Conservation (phyloP, 345 rosid genomes). For the Eucalyptus curtisii region DNA sequence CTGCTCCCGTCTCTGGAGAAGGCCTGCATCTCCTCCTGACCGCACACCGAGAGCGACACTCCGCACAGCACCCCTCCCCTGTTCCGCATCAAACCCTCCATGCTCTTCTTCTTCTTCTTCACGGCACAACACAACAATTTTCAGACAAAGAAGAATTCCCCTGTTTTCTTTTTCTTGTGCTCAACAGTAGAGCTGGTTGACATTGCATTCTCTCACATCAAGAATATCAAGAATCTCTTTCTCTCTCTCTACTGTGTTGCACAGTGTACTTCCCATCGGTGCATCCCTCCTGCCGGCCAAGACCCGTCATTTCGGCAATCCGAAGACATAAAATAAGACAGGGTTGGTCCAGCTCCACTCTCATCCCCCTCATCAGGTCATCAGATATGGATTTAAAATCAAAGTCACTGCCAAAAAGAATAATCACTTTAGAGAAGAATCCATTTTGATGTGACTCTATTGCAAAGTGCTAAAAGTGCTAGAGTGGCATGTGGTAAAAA, state of each 20-base stretch:
- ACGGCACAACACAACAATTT: background rate
- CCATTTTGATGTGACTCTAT: background rate
- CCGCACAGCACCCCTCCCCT: slow-evolving; percentile 9
- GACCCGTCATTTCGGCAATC: background rate
- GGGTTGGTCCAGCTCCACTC: background rate
- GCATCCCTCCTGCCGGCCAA: background rate
- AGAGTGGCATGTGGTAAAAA: background rate
- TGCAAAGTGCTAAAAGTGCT: background rate
- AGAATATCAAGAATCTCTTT: background rate
- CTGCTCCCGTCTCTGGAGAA: slow-evolving; percentile 64
- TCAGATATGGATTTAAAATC: background rate
- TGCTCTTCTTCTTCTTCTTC: background rate
- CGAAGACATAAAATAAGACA: background rate
- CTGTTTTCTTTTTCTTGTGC: background rate
- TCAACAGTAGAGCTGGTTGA: background rate
- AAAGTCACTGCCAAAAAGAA: background rate
- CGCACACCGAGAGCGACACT: slow-evolving; percentile 29
- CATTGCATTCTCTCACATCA: background rate
- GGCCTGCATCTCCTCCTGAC: slow-evolving; percentile 57
- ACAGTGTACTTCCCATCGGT: background rate
- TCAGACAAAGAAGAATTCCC: background rate
- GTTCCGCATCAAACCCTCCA: background rate
- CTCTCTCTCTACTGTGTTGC: background rate
- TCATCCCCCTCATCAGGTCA: background rate
- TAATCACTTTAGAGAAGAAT: background rate